Conservation (phyloP, 1,139 yeast genomes). For the Casaregolazyma suthepensis region DNA sequence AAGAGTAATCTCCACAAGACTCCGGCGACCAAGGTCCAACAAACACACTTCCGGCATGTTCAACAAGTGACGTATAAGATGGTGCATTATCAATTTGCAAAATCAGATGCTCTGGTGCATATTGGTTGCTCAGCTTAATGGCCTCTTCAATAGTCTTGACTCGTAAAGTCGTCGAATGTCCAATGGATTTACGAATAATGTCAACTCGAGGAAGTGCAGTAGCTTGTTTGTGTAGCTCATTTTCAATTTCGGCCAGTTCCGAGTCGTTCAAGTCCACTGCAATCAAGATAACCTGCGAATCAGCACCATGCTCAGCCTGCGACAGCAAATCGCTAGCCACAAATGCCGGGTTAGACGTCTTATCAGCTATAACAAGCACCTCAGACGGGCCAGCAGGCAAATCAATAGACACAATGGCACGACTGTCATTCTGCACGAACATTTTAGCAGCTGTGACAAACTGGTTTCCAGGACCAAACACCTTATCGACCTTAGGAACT, state of each 20-base stretch:
- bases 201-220: conserved; percentile 84
- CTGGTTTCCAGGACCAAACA: conserved; percentile 98
- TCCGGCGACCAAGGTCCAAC: conserved; percentile 97
- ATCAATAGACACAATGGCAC: conserved; percentile 91
- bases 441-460: conserved; percentile 99
- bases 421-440: conserved; percentile 93
- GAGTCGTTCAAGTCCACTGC: conserved; percentile 64
- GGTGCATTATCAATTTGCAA: conserved; percentile 78
- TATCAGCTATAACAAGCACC: conserved; percentile 89
- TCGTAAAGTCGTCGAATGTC: conserved; percentile 77
- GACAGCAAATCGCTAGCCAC: conserved; percentile 93
- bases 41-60: conserved; percentile 93
- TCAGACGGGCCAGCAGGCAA: conserved; percentile 99
- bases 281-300: conserved; percentile 89
- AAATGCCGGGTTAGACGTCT: conserved; percentile 81
- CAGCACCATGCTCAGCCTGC: conserved; percentile 98
- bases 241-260: conserved; percentile 64
- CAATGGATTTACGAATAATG: conserved; percentile 83
- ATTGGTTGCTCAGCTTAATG: conserved; percentile 72
- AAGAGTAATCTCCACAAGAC: conserved; percentile 96
- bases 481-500: conserved; percentile 91
- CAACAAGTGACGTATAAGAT: conserved; percentile 62
- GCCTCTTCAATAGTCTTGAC: conserved; percentile 72
- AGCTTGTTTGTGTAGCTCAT: conserved; percentile 81
- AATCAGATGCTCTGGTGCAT: conserved; percentile 97